Evolutionary conservation across 129 eudicot genomes (phyloP).

Genomic region (Artemisia argyi): DNA sequence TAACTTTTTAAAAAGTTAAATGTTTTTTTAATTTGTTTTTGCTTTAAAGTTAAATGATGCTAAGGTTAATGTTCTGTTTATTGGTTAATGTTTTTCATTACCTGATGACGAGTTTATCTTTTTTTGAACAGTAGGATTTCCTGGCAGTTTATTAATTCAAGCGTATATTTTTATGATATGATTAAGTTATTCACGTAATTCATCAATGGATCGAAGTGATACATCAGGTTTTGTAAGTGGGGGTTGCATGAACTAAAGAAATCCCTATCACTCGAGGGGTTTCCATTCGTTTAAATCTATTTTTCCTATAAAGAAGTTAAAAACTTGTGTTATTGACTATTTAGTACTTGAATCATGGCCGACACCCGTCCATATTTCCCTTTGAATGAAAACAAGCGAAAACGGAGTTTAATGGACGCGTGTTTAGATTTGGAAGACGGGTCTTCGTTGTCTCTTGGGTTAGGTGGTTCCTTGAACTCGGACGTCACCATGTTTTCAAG

Average conservation of each 20-base stretch:
- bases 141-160: not conserved
- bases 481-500: slow-evolving; percentile 43
- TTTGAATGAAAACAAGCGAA: slow-evolving; percentile 41
- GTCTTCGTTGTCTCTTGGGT: slow-evolving; percentile 50
- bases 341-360: slow-evolving; percentile 43
- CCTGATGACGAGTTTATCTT: not conserved
- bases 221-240: slow-evolving; percentile 40
- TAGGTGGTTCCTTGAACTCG: slow-evolving; percentile 49
- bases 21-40: too few species aligned
- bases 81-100: too few species aligned
- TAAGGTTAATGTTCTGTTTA: too few species aligned
- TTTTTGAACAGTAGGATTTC: slow-evolving; percentile 36
- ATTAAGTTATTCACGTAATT: slow-evolving; percentile 10
- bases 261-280: not conserved
- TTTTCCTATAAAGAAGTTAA: not conserved
- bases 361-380: slow-evolving; percentile 25
- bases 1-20: too few species aligned
- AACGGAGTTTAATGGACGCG: slow-evolving; percentile 25
- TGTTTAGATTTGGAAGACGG: slow-evolving; percentile 35
- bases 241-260: slow-evolving; percentile 22
- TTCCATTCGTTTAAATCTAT: not conserved
- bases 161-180: slow-evolving; percentile 10
- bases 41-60: too few species aligned
- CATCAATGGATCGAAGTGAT: slow-evolving; percentile 34
- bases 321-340: slow-evolving; percentile 20